phyloP scores from a whole-genome alignment of 768 basidiomycete species.

The Trichaptum fuscoviolaceum region DNA sequence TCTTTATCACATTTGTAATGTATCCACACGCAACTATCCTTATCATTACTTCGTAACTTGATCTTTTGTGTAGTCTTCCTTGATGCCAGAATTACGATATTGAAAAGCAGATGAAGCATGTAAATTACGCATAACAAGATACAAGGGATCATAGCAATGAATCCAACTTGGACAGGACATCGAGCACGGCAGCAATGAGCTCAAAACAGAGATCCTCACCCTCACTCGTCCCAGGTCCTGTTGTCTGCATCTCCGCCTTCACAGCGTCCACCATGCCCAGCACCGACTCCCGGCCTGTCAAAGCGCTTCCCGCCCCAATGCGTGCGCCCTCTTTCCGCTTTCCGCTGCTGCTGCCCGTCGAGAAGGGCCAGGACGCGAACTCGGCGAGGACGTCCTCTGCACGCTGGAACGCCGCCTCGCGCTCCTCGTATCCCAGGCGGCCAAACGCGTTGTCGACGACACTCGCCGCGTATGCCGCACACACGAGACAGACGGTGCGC shows the following conservation, averaged over 20 bases:
- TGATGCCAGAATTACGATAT: no score
- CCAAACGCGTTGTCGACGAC: constrained; percentile 94
- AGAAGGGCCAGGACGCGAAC: constrained; percentile 86
- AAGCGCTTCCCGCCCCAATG: constrained; percentile 53
- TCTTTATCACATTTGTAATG: no score
- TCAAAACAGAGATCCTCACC: constrained; percentile 82
- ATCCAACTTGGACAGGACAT: constrained; percentile 90
- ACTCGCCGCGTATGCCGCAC: constrained; percentile 89
- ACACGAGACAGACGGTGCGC: constrained; percentile 81
- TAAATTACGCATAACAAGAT: no score
- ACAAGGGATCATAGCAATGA: constrained; percentile 53
- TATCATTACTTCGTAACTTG: no score
- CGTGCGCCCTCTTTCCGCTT: constrained; percentile 32
- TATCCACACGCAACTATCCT: no score
- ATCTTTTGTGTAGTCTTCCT: no score
- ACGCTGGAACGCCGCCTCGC: constrained; percentile 88
- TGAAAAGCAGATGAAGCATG: no score
- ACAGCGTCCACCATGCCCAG: constrained; percentile 72
- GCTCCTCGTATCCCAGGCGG: constrained; percentile 83
- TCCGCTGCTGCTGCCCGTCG: constrained; percentile 31
- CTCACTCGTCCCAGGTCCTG: constrained; percentile 34
- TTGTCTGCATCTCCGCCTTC: constrained; percentile 54
- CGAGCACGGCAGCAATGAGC: constrained; percentile 85
- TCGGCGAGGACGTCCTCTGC: constrained; percentile 93
- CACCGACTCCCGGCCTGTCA: constrained; percentile 56